Evolutionary conservation across 305 asterid species (phyloP), one percentile per base, ranked within the genome.

Genomic region (Fraxinus velutina): DNA sequence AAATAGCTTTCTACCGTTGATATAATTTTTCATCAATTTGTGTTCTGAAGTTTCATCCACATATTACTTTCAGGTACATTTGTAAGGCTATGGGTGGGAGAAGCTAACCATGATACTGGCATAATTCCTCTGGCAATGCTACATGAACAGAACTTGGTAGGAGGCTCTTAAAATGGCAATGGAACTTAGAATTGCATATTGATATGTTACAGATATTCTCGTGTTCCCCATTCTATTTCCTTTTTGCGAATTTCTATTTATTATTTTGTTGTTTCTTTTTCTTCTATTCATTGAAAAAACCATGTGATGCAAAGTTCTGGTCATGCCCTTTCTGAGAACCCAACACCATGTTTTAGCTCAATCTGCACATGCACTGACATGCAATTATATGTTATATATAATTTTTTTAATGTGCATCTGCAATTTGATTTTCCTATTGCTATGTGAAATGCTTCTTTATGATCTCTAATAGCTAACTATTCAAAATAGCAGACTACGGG

Each of bases 41-140:
- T 70, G 75, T 5, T 70, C 42, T 79, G 60, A 70, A n/a, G 13
- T 81, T 79, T 76, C 80, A 39, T 80, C 77, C 29, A 7, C 73
- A 73, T 73, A 81, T 78, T 85, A 72, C 86, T 87, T 89, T 83
- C 94, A 95, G 99, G 97, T 75, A 82, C 88, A 71, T 90, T 87
- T 85, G 73, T 82, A 75, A 95, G 90, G 87, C 85, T 95, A 57
- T 95, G 96, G 96, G 92, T 91, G 81, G 98, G 95, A 77, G 95
- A 89, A 76, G 85, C 87, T 81, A 74, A 82, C 81, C 79, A 34
- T 75, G 85, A 82, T 42, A 84, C 86, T 76, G 91, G 87, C 83
- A 81, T 85, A 36, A 82, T 95, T 86, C 92, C 94, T 27, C 79
- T 95, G 84, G 98, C 95, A 39, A 82, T 95, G 89, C 93, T 94